Conservation (phyloP, 2,329 filamentous ascomycete genomes). For the Colletotrichum scovillei region DNA sequence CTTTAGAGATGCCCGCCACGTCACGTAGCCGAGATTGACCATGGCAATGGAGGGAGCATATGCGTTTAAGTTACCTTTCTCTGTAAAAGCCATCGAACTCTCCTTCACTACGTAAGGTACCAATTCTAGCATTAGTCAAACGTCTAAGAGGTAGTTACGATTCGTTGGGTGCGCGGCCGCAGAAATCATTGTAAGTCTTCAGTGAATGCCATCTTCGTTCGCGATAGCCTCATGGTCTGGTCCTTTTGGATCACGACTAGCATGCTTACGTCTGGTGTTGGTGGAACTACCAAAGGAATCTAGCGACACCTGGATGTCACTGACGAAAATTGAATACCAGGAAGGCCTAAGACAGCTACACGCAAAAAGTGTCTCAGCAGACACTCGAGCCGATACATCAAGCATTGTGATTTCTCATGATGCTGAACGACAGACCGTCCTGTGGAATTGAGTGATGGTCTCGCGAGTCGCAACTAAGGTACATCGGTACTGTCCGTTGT, state of each 20-base stretch:
- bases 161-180: no score
- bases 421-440: neutral
- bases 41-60: neutral
- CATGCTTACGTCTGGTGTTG: neutral
- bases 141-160: no score
- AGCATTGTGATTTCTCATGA: neutral
- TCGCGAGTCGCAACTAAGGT: neutral
- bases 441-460: neutral
- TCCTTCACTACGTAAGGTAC: neutral
- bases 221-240: neutral
- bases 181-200: no score
- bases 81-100: neutral
- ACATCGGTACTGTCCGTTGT: no score
- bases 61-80: neutral
- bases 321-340: neutral
- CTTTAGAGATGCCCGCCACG: no score
- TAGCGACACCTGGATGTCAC: no score
- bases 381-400: neutral
- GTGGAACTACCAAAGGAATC: no score
- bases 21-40: neutral
- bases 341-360: neutral
- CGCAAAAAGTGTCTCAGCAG: neutral
- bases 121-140: neutral
- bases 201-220: neutral
- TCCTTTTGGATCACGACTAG: neutral